Evolutionary conservation across 371 early-diverging fungal species (phyloP).

Genomic region (Rhizopus microsporus): DNA sequence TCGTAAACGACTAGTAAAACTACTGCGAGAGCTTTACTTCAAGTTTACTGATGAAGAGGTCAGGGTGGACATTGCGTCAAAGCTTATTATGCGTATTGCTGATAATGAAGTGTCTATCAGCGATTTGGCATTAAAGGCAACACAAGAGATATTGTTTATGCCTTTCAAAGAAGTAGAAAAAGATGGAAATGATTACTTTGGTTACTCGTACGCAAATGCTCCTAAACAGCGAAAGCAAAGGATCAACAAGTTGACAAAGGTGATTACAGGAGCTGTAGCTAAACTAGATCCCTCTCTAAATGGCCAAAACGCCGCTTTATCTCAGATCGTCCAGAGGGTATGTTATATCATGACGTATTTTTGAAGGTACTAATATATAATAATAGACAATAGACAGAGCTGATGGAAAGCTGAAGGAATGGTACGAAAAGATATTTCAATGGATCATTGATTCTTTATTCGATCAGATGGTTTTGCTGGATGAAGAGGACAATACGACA

Average conservation of each 20-base stretch:
- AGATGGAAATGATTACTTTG: conserved; percentile 40
- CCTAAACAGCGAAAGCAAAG: conserved; percentile 45
- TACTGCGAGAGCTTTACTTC: conserved; percentile 72
- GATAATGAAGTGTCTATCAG: conserved; percentile 83
- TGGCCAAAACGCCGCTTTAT: conserved; percentile 24
- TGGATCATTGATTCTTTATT: conserved; percentile 73
- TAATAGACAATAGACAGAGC: conserved; percentile 31
- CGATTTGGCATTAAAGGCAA: conserved; percentile 69
- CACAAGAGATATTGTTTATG: conserved; percentile 75
- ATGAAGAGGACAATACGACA: conserved; percentile 45
- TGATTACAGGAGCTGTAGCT: conserved; percentile 53
- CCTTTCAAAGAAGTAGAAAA: conserved; percentile 49
- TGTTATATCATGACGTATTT: background rate
- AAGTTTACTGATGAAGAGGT: conserved; percentile 49
- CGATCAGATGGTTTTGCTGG: conserved; percentile 57
- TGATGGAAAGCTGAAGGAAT: conserved; percentile 35
- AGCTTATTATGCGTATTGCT: conserved; percentile 68
- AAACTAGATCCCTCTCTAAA: conserved; percentile 25
- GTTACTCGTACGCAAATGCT: conserved; percentile 28
- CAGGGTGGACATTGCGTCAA: conserved; percentile 74
- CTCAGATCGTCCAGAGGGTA: conserved; percentile 41
- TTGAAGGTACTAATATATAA: background rate
- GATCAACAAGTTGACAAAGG: conserved; percentile 37
- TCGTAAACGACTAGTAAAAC: conserved; percentile 82
- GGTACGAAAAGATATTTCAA: conserved; percentile 51